Evolutionary conservation across 2,329 filamentous ascomycete genomes (phyloP).

Genomic region (Arthrobotrys sphaeroides): DNA sequence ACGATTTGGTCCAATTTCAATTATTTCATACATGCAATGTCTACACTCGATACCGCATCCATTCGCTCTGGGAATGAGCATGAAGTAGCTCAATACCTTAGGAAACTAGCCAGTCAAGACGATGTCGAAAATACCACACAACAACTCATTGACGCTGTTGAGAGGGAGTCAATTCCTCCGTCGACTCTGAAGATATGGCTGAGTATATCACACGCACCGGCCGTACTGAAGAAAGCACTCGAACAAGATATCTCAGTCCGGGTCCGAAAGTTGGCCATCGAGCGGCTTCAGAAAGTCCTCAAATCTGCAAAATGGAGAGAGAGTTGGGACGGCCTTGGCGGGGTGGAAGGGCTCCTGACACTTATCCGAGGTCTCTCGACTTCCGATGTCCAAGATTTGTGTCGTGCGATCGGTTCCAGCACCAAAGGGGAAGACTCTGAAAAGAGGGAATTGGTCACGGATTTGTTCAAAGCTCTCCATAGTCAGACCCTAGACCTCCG

Average conservation of each 20-base stretch:
- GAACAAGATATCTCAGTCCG: slow-evolving; percentile 7
- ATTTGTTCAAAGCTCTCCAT: slow-evolving; percentile 1
- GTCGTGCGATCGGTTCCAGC: neutral
- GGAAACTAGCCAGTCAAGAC: neutral
- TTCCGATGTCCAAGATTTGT: slow-evolving; percentile 3
- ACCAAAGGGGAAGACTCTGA: slow-evolving; percentile 4
- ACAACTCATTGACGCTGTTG: slow-evolving; percentile 10
- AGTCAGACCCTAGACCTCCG: slow-evolving; percentile 6
- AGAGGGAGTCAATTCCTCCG: neutral
- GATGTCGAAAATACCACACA: slow-evolving; percentile 2
- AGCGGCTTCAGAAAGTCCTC: slow-evolving; percentile 5
- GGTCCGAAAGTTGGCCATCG: neutral
- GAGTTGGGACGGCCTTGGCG: slow-evolving; percentile 15
- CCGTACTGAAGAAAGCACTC: neutral
- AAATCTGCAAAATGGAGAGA: slow-evolving; percentile 3
- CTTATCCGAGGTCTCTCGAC: neutral
- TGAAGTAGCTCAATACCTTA: neutral
- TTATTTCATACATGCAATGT: neutral
- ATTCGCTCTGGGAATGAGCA: neutral
- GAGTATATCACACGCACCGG: neutral
- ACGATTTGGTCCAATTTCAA: neutral
- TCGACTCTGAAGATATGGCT: slow-evolving; percentile 12
- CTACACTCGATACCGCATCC: neutral
- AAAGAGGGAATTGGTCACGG: slow-evolving; percentile 16
- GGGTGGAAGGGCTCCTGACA: neutral